These are phyloP conservation scores for Haberlea rhodopensis DNA, from an alignment of 257 asterid species.

Conservation along the genomic window DNA sequence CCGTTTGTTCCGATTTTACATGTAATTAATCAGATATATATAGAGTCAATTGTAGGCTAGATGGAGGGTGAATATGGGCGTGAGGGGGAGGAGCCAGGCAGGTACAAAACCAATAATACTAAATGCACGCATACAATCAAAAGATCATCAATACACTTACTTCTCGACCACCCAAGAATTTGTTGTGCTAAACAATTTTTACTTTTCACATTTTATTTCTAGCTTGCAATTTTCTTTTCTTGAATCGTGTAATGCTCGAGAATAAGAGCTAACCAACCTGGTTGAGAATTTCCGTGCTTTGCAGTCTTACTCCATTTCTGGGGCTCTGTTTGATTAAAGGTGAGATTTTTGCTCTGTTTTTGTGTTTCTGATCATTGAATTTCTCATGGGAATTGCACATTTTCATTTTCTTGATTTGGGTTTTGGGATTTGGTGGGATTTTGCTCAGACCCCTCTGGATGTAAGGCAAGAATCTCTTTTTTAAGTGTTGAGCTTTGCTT, in stretches of 20 bases:
- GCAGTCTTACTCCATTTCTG: slow-evolving; percentile 15
- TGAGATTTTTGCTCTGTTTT: slow-evolving; percentile 13
- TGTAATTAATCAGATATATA: no score
- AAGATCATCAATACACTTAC: slow-evolving; percentile 13
- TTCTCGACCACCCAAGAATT: slow-evolving; percentile 32
- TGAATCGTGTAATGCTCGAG: slow-evolving; percentile 27
- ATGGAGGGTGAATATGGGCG: no score
- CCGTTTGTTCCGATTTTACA: no score
- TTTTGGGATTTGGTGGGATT: slow-evolving; percentile 32
- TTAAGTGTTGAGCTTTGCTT: slow-evolving; percentile 5
- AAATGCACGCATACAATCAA: slow-evolving; percentile 23
- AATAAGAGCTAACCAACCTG: slow-evolving; percentile 19
- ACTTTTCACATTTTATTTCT: slow-evolving; percentile 14
- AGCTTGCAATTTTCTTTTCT: slow-evolving; percentile 22
- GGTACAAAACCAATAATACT: slow-evolving; percentile 29
- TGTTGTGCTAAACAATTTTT: slow-evolving; percentile 13
- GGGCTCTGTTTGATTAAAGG: slow-evolving; percentile 36
- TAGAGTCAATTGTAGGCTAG: no score
- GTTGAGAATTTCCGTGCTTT: slow-evolving; percentile 25
- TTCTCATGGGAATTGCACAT: not conserved
- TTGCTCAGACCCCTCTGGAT: slow-evolving; percentile 20
- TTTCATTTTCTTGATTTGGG: not conserved
- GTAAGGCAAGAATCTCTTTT: not conserved
- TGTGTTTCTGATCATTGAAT: no score
- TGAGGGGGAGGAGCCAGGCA: no score